phyloP scores from a whole-genome alignment of 805 yeast species.

The Priceomyces haplophilus region DNA sequence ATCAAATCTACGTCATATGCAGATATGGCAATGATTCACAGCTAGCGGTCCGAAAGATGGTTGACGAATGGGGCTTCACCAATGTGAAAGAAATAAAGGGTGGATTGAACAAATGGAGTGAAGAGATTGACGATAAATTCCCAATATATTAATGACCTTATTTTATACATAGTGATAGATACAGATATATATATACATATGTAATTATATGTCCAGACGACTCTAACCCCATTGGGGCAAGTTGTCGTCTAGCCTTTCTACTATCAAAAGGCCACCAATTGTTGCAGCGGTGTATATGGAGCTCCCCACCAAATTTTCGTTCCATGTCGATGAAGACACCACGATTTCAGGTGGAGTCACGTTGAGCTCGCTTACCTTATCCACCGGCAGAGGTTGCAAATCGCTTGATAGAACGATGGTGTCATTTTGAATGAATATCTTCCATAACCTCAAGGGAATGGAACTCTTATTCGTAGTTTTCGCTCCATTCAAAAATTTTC shows the following conservation, averaged over 20 bases:
- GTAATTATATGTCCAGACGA: background rate
- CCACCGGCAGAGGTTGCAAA: slow-evolving; percentile 29
- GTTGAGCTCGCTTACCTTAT: slow-evolving; percentile 24
- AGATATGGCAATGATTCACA: slow-evolving; percentile 91
- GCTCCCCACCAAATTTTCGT: slow-evolving; percentile 42
- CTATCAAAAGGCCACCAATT: slow-evolving; percentile 47
- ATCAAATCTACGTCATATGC: slow-evolving; percentile 61
- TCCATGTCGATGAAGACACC: slow-evolving; percentile 57
- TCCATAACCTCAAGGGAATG: slow-evolving; percentile 41
- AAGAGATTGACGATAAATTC: slow-evolving; percentile 52
- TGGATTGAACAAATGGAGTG: slow-evolving; percentile 71
- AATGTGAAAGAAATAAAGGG: slow-evolving; percentile 70
- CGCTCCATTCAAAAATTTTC: slow-evolving; percentile 34
- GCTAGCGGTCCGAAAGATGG: slow-evolving; percentile 58
- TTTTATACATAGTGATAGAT: background rate
- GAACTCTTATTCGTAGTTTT: slow-evolving; percentile 36
- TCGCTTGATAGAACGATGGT: slow-evolving; percentile 22
- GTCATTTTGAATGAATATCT: slow-evolving; percentile 13
- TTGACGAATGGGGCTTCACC: slow-evolving; percentile 45
- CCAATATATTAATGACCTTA: slow-evolving; percentile 53
- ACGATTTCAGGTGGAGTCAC: slow-evolving; percentile 50
- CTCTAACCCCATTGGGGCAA: background rate
- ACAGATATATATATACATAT: background rate
- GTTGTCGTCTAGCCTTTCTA: slow-evolving; percentile 38
- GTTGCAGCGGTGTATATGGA: slow-evolving; percentile 54